Evolutionary conservation across 108 stramenopile species (phyloP), one percentile per base, ranked within the genome.

Genomic region (Schizochytrium sp.): DNA sequence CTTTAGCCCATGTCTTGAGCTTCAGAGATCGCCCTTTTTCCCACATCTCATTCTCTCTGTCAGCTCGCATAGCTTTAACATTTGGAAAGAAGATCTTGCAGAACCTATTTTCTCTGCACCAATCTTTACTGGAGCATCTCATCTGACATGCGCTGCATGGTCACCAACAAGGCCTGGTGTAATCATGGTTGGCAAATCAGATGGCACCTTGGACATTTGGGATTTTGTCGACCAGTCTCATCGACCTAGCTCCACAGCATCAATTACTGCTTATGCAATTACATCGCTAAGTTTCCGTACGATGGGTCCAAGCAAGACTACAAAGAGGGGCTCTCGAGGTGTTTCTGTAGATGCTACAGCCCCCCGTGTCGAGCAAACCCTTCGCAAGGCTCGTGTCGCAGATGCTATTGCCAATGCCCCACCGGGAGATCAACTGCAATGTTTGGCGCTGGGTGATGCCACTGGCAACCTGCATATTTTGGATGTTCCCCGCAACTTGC

Each of bases 161-260:
- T 91, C 90, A 0, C 93, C 94, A 5, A 95, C 93, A 40, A 60
- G 95, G 3, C 94, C 95, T 10, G 94, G 89, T 3, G 92, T 94
- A 59, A 19, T 95, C 4, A 89, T 93, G 64, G 61, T 94, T 13
- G 91, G 92, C 46, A 92, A 93, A 59, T 87, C 57, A 10, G 95
- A 95, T 69, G 95, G 95, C 1, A 57, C 87, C 57, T 90, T 95
- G 17, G 93, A 94, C 59, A 93, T 93, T 0, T 95, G 95, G 95
- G 95, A 95, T 90, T 92, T 95, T 50, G 91, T 93, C 12, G 95
- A 95, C 89, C 47, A 49, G 49, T 72, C 88, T 56, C 92, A 93
- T 64, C 91, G 90, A 28, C 94, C 91, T 2, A 88, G 73, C 28
- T 90, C 90, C 8, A 87, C 76, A 15, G n/a, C 93, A 61, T 88